These are phyloP conservation scores for Candida odintsovae DNA, from an alignment of 805 yeast species.

Conservation along the genomic window DNA sequence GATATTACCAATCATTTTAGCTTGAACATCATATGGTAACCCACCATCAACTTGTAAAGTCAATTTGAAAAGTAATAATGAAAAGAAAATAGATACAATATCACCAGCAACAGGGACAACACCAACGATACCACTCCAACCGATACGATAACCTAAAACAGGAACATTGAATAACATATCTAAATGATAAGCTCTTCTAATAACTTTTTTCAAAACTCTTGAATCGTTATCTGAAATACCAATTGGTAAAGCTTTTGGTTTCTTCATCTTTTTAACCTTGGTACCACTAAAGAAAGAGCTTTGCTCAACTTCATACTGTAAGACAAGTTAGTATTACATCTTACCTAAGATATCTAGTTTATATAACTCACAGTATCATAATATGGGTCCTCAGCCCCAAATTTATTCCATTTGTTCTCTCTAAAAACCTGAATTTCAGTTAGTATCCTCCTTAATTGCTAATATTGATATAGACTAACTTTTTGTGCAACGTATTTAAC, in stretches of 20 bases:
- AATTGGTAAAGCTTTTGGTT: constrained; percentile 41
- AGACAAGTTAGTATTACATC: neutral
- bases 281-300: constrained; percentile 14
- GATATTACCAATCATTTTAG: constrained; percentile 54
- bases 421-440: constrained; percentile 22
- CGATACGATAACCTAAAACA: constrained; percentile 54
- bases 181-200: constrained; percentile 57
- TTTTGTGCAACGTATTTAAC: constrained; percentile 19
- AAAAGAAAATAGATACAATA: constrained; percentile 44
- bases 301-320: constrained; percentile 19
- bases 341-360: too few species aligned
- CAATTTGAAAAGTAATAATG: constrained; percentile 35
- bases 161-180: constrained; percentile 56
- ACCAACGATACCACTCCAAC: constrained; percentile 66
- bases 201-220: constrained; percentile 41
- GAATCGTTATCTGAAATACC: constrained; percentile 51
- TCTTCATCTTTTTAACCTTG: constrained; percentile 16
- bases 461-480: constrained; percentile 9
- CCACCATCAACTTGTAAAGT: constrained; percentile 59
- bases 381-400: constrained; percentile 40
- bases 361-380: constrained; percentile 27
- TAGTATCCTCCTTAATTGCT: neutral
- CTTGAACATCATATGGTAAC: constrained; percentile 47
- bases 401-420: constrained; percentile 28
- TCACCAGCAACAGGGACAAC: constrained; percentile 67